Evolutionary conservation across 1,284 basidiomycete genomes (phyloP), one percentile per base, ranked within the genome.

Genomic region (Melampsora abietis-canadensis): DNA sequence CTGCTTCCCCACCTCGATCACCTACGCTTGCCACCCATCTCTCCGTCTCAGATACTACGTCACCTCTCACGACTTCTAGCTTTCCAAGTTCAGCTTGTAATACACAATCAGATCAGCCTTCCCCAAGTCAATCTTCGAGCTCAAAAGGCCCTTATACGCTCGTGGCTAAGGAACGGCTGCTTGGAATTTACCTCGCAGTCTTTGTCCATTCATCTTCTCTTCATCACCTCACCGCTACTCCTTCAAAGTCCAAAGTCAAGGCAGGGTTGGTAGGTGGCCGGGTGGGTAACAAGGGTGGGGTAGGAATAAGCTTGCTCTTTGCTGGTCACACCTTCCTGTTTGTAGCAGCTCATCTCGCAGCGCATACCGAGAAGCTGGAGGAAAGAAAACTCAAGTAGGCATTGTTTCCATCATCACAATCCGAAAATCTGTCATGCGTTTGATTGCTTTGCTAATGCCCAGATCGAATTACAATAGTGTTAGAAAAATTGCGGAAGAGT

Each of bases 281-380:
- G 54, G 85, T 94, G 1, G 92, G 92, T 2, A 93, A 93, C 80
- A 85, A 85, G 78, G 84, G 84, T 44, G 83, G 81, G 61, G 89
- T 92, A 19, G 92, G 90, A 17, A 88, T 94, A 76, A 90, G 89
- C 74, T 80, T 93, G 61, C 88, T 91, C 77, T 83, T 94, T 19
- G 87, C 86, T 64, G 87, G 87, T 4, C 88, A 87, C 6, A 88
- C 90, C 0, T 84, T 94, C 46, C 84, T 94, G 17, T 92, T 94
- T 80, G 83, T 94, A 77, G 94, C 93, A 78, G 90, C 90, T 0
- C 92, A 94, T 81, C 84, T 94, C n/a, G 90, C 92, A 0, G 91
- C 91, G 1, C 48, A 54, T 24, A 19, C 48, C 6, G 48, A 54
- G 7, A 19, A 24, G 24, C 17, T 54, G 7, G 48, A 54, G 24